A percentile compares a stretch with the other conserved stretches of the same genome.
Conservation (phyloP, 768 basidiomycete species). For the Hericium coralloides region DNA sequence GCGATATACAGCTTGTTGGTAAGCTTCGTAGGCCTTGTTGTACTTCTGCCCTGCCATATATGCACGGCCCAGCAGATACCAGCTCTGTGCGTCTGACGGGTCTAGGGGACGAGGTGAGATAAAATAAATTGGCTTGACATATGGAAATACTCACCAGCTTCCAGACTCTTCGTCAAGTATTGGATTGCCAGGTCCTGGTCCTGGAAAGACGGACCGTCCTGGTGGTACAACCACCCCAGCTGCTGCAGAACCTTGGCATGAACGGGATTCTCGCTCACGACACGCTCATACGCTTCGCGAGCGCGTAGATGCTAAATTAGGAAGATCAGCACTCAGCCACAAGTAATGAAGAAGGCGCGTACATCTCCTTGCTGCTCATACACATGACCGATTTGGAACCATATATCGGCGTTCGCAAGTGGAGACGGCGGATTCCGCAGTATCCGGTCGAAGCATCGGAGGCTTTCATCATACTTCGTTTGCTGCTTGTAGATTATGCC, state of each 20-base stretch:
- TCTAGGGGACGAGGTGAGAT: slow-evolving; percentile 37
- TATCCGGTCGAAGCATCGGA: slow-evolving; percentile 94
- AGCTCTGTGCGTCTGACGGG: slow-evolving; percentile 91
- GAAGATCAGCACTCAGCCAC: slow-evolving; percentile 10
- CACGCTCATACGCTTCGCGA: slow-evolving; percentile 93
- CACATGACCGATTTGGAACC: slow-evolving; percentile 99
- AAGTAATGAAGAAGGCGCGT: slow-evolving; percentile 19
- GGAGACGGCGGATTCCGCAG: slow-evolving; percentile 93
- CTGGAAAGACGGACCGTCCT: slow-evolving; percentile 89
- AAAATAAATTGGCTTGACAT: background rate
- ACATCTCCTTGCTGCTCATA: slow-evolving; percentile 97
- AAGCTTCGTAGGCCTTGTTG: slow-evolving; percentile 99
- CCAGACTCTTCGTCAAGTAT: slow-evolving; percentile 90
- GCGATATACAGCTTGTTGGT: slow-evolving; percentile 98
- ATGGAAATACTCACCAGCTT: slow-evolving; percentile 60
- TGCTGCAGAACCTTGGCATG: slow-evolving; percentile 98
- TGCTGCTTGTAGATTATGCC: slow-evolving; percentile 99
- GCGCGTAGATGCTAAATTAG: slow-evolving; percentile 68
- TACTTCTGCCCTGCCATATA: slow-evolving; percentile 99
- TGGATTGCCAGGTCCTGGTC: slow-evolving; percentile 92
- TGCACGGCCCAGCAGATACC: slow-evolving; percentile 97
- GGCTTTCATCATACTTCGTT: slow-evolving; percentile 81
- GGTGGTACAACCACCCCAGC: slow-evolving; percentile 96
- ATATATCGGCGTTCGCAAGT: slow-evolving; percentile 94
- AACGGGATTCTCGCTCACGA: slow-evolving; percentile 84